Base-by-base conservation (phyloP, 192 early-diverging fungal species). In the Gonapodya prolifera region DNA sequence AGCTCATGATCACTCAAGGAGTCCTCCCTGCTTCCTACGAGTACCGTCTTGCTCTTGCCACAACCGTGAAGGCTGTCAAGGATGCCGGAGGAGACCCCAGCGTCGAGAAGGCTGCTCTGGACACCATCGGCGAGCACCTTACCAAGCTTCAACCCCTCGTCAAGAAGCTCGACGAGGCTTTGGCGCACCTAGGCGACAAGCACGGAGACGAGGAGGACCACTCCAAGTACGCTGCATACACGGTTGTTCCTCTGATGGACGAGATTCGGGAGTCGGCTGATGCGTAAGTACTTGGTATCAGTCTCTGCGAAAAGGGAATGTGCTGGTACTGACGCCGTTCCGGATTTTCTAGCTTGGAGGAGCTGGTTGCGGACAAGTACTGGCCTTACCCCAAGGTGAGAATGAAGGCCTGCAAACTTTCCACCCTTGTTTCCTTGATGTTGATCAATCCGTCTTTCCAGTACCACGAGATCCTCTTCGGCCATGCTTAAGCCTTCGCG, bases 301-400 rank as follows among this genome's bases (percentile, higher is more conserved):
- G n/a, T n/a, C n/a, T n/a, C n/a, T n/a, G n/a, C n/a, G n/a, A n/a
- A n/a, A n/a, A n/a, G n/a, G n/a, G n/a, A n/a, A n/a, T n/a, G n/a
- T n/a, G n/a, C n/a, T n/a, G n/a, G n/a, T n/a, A n/a, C n/a, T n/a
- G n/a, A n/a, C n/a, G n/a, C n/a, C n/a, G n/a, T n/a, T n/a, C n/a
- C n/a, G n/a, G 34, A 1, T 69, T 2, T 16, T 1, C 2, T 70
- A 70, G 34, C 2, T 79, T 99, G 34, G 96, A 99, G 86, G 75
- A 80, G n/a, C 71, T 92, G 31, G 87, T 94, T 69, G 90, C 92
- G 32, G 95, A 98, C 89, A 96, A 94, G 90, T 89, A 85, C 85
- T 99, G 96, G 95, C 95, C 95, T 33, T 91, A 94, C 83, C 97
- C 97, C 84, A 96, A 95, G 86, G 45, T 61, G 45, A 61, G 45